Evolutionary conservation across 441 rosid species (phyloP), one percentile per base, ranked within the genome.

Genomic region (Gossypium laxum): DNA sequence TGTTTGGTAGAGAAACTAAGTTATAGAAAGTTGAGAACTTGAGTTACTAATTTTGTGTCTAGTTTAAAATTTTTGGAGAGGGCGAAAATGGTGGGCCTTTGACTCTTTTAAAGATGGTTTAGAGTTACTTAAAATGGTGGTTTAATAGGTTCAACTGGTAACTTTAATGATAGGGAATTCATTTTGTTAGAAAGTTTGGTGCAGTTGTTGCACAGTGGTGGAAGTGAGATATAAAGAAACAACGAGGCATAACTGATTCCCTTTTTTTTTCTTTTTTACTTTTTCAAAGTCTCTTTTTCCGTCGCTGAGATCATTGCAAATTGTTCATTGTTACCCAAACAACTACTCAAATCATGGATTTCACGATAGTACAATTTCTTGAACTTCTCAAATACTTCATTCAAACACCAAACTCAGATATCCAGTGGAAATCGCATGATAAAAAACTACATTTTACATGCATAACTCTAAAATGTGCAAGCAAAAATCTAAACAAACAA

Each of bases 331-430:
- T 14, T 47, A 14, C 22, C 43, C 24, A 45, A 48, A 26, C n/a
- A 8, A 24, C 14, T 14, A 14, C 15, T 65, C 41, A 48, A 24
- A 48, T 48, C 57, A 66, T 0, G 14, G n/a, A 66, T 66, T 26
- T 14, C 22, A 26, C 11, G 21, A 66, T 47, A 43, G 21, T 22
- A 28, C 56, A 65, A 12, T 65, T 24, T 48, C 21, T 66, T 47
- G 56, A 65, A 47, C 18, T 65, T 65, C 54, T 66, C 70, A 45
- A 65, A 65, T 65, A 24, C 56, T 22, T 45, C 38, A 14, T 48
- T 34, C 57, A 66, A 66, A 48, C 22, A 26, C 43, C 24, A 48
- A 1, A 56, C 7, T 14, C 43, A 48, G 30, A 64, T 64, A 18
- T 19, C 69, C 32, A 43, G 18, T 26, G 45, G 54, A 43, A 64